A percentile compares a stretch with the other conserved stretches of the same genome.
Evolutionary conservation across 2,329 filamentous ascomycete genomes (phyloP).

Genomic region (Verticillium nonalfalfae): DNA sequence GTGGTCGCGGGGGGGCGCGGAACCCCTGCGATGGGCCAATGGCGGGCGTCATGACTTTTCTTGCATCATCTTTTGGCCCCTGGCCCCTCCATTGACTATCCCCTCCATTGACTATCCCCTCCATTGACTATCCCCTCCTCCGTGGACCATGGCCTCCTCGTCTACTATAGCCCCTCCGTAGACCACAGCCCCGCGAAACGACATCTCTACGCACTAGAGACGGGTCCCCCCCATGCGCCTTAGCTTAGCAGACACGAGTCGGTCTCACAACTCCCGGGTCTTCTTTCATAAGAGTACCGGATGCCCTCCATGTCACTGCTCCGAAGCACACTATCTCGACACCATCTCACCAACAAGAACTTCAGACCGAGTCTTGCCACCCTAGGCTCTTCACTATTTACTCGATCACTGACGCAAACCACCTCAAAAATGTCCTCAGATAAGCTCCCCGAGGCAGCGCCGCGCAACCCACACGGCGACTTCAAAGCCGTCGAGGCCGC

Average conservation of each 20-base stretch:
- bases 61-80: not conserved
- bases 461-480: slow-evolving; percentile 66
- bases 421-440: not conserved
- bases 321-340: no score
- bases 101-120: no score
- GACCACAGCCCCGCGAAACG: not conserved
- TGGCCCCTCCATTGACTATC: no score
- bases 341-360: no score
- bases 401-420: not conserved
- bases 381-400: not conserved
- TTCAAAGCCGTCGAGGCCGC: slow-evolving; percentile 67
- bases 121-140: no score
- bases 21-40: not conserved
- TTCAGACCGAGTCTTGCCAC: no score
- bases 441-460: slow-evolving; percentile 10
- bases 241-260: not conserved
- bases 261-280: no score
- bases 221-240: not conserved
- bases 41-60: not conserved
- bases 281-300: no score
- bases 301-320: no score
- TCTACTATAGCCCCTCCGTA: no score
- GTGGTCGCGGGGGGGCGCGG: not conserved
- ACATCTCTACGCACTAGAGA: not conserved
- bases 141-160: no score